Percentiles rank a stretch among this genome's conserved stretches.
These are phyloP conservation scores for Penicillium palitans DNA, from an alignment of 2,329 filamentous ascomycete species.

Conservation along the genomic window DNA sequence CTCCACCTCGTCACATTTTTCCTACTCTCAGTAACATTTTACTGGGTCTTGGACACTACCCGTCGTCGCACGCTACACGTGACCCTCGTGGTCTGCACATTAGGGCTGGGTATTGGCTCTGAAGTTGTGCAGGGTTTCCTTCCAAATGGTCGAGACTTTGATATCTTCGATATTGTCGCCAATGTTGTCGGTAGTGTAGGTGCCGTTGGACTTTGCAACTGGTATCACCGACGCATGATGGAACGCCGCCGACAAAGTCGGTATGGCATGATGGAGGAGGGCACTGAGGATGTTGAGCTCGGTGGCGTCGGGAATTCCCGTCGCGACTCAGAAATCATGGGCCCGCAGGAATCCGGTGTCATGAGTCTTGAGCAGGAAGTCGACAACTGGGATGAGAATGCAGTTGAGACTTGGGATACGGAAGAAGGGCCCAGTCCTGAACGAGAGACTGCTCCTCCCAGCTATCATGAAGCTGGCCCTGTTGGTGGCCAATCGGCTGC, in stretches of 20 bases:
- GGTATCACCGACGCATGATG: slow-evolving; percentile 95
- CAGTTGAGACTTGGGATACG: slow-evolving; percentile 64
- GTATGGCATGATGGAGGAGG: slow-evolving; percentile 64
- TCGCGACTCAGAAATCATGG: slow-evolving; percentile 36
- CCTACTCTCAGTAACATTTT: slow-evolving; percentile 78
- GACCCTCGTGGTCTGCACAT: slow-evolving; percentile 76
- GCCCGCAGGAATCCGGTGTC: slow-evolving; percentile 66
- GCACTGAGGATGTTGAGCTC: slow-evolving; percentile 69
- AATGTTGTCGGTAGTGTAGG: slow-evolving; percentile 77
- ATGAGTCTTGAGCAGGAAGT: slow-evolving; percentile 73
- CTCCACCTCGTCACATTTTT: slow-evolving; percentile 90
- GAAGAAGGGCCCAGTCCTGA: slow-evolving; percentile 49
- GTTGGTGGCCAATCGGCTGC: slow-evolving; percentile 21
- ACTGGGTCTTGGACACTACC: slow-evolving; percentile 93
- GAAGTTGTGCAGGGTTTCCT: slow-evolving; percentile 63
- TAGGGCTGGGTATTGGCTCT: slow-evolving; percentile 57
- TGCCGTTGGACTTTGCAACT: slow-evolving; percentile 73
- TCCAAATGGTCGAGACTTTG: slow-evolving; percentile 70
- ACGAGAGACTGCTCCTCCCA: slow-evolving; percentile 19
- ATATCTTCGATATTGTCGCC: slow-evolving; percentile 81
- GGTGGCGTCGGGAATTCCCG: slow-evolving; percentile 55
- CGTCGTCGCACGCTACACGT: slow-evolving; percentile 82
- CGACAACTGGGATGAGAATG: slow-evolving; percentile 93
- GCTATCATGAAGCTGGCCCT: slow-evolving; percentile 19
- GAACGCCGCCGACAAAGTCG: slow-evolving; percentile 77